Evolutionary conservation across 352 stramenopile genomes (phyloP), one percentile per base, ranked within the genome.

Genomic region (Lagenidium giganteum): DNA sequence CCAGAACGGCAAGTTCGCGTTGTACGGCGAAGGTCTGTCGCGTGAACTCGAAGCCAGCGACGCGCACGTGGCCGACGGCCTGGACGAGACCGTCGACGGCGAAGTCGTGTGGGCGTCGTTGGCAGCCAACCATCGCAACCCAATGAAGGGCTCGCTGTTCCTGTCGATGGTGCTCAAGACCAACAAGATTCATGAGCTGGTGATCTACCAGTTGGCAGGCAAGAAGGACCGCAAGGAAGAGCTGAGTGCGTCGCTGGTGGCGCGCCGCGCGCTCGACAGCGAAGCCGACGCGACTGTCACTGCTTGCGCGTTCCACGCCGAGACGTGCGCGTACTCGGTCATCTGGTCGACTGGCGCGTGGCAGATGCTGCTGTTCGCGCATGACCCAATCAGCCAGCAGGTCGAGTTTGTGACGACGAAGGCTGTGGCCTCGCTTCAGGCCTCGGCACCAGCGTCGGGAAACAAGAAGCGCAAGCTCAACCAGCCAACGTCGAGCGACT

Each of bases 381-480:
- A 79, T 31, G 67, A 88, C 29, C 64, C 61, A 9, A 34, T 86
- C 23, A 73, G 41, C 20, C 64, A 62, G 31, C 43, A 56, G 17
- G 37, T 90, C 29, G 65, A 64, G 29, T 52, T 72, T 29, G 46
- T 56, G n/a, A 51, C 58, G 13, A 67, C 55, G 21, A 64, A 82
- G 42, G 30, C 42, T 1, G 51, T 57, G 16, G 23, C 49, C 16
- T 40, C 50, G 13, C 49, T 65, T 30, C 25, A 52, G 7, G 51
- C 25, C 22, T 31, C 54, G 9, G 31, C 45, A 16, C 47, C 57
- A 0, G 36, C 48, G 27, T n/a, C n/a, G n/a, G n/a, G n/a, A n/a
- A 63, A 83, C 45, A 90, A 90, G 57, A 87, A 84, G 48, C 67
- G 72, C 11, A 90, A 87, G 54, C 51, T 89, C 1, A 54, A 63